Percentiles rank a stretch among this genome's conserved stretches.
Conservation (phyloP, 1,284 basidiomycete species). For the Mycena sp. region DNA sequence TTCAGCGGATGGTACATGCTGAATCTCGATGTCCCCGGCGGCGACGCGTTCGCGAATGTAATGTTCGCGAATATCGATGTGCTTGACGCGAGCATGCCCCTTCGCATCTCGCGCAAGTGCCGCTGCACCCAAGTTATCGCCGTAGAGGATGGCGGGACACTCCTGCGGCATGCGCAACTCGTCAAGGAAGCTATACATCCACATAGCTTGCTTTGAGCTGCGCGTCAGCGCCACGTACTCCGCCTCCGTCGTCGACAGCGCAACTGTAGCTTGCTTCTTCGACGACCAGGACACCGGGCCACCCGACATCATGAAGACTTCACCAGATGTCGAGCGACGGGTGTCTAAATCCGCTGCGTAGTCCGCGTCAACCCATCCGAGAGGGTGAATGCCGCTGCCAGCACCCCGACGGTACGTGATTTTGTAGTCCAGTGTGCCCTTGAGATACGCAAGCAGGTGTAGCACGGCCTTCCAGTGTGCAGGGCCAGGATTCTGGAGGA, state of each 20-base stretch:
- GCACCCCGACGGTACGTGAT: constrained; percentile 34
- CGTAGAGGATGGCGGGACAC: constrained; percentile 36
- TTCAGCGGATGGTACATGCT: constrained; percentile 39
- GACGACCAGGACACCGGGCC: constrained; percentile 23
- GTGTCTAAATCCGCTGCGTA: constrained; percentile 15
- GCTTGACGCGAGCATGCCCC: constrained; percentile 46
- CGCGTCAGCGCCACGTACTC: constrained; percentile 17
- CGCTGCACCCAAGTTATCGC: constrained; percentile 51
- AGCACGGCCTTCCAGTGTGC: constrained; percentile 40
- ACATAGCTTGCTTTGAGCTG: constrained; percentile 16
- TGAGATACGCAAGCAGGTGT: constrained; percentile 39
- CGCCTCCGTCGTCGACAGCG: constrained; percentile 24
- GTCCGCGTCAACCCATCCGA: constrained; percentile 16
- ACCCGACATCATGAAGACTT: constrained; percentile 22
- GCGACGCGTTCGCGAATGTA: constrained; percentile 49
- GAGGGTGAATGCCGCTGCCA: background rate
- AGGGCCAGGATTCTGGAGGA: constrained; percentile 31
- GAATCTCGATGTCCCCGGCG: constrained; percentile 37
- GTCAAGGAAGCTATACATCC: constrained; percentile 32
- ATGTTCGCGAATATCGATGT: constrained; percentile 53
- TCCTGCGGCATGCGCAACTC: constrained; percentile 36
- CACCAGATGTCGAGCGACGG: constrained; percentile 20
- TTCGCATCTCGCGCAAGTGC: constrained; percentile 44
- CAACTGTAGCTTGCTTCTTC: constrained; percentile 23
- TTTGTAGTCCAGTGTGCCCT: constrained; percentile 37